Base-by-base conservation (phyloP, 208 protist genomes). In the Trypanosoma boissoni region DNA sequence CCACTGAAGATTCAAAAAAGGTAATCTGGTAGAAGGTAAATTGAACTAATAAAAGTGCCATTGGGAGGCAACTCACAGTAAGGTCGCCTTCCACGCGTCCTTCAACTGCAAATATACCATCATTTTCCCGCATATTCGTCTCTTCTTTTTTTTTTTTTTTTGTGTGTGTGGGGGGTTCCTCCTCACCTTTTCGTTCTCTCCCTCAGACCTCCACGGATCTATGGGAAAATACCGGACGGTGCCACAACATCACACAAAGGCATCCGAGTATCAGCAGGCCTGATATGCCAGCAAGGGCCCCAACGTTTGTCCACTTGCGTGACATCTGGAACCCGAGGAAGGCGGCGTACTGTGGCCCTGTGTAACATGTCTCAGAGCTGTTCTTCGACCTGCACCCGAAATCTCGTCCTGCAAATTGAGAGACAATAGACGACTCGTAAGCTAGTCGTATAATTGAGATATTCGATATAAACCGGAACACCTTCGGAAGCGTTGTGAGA, bases 381-480 rank as follows among this genome's bases (percentile, higher is more conserved):
- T 42, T 58, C 5, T 18, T 24, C 18, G 43, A 21, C 4, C 43
- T 41, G 29, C 77, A 88, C 12, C 72, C 81, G 48, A 88, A 88
- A 10, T 71, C 60, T 20, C 56, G 61, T 10, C 53, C 72, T 1
- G 58, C 27, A 21, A 88, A 88, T 45, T 83, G 68, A 16, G 74
- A 80, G 14, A 85, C 18, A 34, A 88, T 72, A 36, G 66, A 68
- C 0, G 72, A 82, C 43, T 88, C 80, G 61, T 74, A 88, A 18
- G 68, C 74, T 18, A 88, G 58, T 14, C 80, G 76, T 29, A 78
- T 52, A 14, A 84, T 70, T 4, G 77, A 82, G 14, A 50, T 31
- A 28, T 78, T 76, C 3, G 77, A 84, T 8, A 80, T 55, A 24
- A 34, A 54, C 43, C 64, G 76, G 37, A 82, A 64, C 24, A 55